Base-by-base conservation (phyloP, 2,329 filamentous ascomycete genomes). In the Hypomyces perniciosus region DNA sequence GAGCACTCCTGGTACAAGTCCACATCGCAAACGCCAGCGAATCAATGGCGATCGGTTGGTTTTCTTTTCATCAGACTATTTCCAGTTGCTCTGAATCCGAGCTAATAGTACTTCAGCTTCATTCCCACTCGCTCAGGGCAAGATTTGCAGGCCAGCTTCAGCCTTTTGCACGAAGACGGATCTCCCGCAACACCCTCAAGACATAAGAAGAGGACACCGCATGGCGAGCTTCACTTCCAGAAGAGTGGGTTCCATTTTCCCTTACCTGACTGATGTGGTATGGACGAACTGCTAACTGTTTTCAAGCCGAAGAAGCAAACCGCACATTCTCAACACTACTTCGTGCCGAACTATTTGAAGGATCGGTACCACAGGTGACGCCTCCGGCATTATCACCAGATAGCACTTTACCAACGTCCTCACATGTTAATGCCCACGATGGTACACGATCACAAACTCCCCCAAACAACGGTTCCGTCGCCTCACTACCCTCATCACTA, bases 81-180 rank as follows among this genome's bases (percentile, higher is more conserved):
- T 10, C 6, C 8, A 28, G 35, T 47, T 9, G n/a, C 12, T 47
- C 27, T 7, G 12, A 40, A 27, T 13, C 5, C 9, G 29, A 12
- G 8, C 62, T 69, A 49, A 67, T 57, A 44, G 40, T 42, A 13
- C 34, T 46, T 52, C 65, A 95, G 93, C 62, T 99, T 99, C 66
- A 97, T 99, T 59, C 93, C 93, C 29, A 95, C 93, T 61, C 83
- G 93, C 39, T 86, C 91, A 57, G 93, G 92, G 5, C 90, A 96
- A 68, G 93, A 99, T 68, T 75, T 97, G 27, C 88, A 92, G 66
- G 90, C 92, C 48, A 95, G 90, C 68, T 97, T 93, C 70, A 96
- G 85, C 65, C 74, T 97, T 50, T 77, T 97, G 29, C 88, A 95
- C 63, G 92, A 96, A 56, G 90, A 96, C 66, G 90, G 87, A 37